Base-by-base conservation (phyloP, 805 yeast genomes). In the Ogataea philodendri region DNA sequence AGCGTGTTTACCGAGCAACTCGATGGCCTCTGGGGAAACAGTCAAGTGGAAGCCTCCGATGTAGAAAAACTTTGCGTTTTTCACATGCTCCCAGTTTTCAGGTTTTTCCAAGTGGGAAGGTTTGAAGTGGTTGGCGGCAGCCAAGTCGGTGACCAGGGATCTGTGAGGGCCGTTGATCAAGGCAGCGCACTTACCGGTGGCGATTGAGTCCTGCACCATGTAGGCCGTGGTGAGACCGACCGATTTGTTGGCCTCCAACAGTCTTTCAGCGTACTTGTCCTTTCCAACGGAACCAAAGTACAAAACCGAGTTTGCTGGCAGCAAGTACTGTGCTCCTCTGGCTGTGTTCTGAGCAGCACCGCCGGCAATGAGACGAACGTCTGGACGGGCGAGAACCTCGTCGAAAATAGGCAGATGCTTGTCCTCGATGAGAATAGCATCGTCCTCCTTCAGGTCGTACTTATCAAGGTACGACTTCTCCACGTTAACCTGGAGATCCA, bases 281-380 rank as follows among this genome's bases (percentile, higher is more conserved):
- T 84, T 75, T 58, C 98, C 98, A 44, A 90, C 97, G 32, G 95
- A 82, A 37, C 99, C 99, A 59, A 90, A 86, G 72, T 93, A 93
- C 35, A 82, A 83, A 39, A 93, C 97, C 20, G 90, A 78, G 51
- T 78, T 64, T 30, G 69, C 63, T 42, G 97, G 96, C 33, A 93
- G 74, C 38, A 87, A 65, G 67, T 86, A 90, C 60, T 90, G 97
- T 32, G 97, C 97, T 59, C 96, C 99, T 68, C 99, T 81, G 40
- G 97, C 97, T 47, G 97, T 78, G 72, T 93, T 93, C 70, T 93
- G 99, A 43, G 97, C 98, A 55, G 99, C 99, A 62, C 99, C 99
- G 52, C 99, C 99, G 44, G 99, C 98, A 51, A 90, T 77, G 44
- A 79, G 65, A 54, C 78, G 75, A 45, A 86, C 78, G 41, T 72